Conservation (phyloP, 2,329 filamentous ascomycete species). For the Fusarium coffeatum region DNA sequence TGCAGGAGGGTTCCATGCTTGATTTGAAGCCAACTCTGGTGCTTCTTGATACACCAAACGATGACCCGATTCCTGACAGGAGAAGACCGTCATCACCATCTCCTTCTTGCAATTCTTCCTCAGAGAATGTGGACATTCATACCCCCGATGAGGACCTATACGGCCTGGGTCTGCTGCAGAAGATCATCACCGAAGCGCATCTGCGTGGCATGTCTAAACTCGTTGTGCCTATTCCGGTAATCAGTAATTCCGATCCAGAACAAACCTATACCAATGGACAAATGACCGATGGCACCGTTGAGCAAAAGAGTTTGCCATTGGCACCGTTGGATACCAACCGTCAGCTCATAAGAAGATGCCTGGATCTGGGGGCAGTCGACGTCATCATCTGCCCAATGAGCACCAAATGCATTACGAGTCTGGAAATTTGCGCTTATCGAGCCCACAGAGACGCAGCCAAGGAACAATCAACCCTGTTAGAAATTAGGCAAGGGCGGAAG, state of each 20-base stretch:
- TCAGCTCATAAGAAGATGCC: constrained; percentile 72
- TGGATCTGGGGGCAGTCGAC: constrained; percentile 89
- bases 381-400: constrained; percentile 85
- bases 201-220: constrained; percentile 67
- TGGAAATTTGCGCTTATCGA: constrained; percentile 86
- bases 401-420: constrained; percentile 76
- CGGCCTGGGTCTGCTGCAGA: constrained; percentile 65
- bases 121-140: constrained; percentile 55
- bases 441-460: constrained; percentile 80
- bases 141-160: constrained; percentile 63
- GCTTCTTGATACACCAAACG: constrained; percentile 66
- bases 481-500: constrained; percentile 80
- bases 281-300: constrained; percentile 55
- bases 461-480: constrained; percentile 78
- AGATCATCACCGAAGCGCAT: constrained; percentile 68
- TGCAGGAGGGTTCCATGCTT: constrained; percentile 64
- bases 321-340: constrained; percentile 49
- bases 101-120: constrained; percentile 54
- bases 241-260: constrained; percentile 55
- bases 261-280: constrained; percentile 46
- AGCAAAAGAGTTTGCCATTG: constrained; percentile 48
- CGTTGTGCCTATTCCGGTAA: constrained; percentile 66
- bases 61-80: constrained; percentile 58
- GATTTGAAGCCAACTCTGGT: constrained; percentile 68
- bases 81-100: constrained; percentile 57